phyloP scores from a whole-genome alignment of 2,329 filamentous ascomycete genomes.

The Fusarium heterosporum region DNA sequence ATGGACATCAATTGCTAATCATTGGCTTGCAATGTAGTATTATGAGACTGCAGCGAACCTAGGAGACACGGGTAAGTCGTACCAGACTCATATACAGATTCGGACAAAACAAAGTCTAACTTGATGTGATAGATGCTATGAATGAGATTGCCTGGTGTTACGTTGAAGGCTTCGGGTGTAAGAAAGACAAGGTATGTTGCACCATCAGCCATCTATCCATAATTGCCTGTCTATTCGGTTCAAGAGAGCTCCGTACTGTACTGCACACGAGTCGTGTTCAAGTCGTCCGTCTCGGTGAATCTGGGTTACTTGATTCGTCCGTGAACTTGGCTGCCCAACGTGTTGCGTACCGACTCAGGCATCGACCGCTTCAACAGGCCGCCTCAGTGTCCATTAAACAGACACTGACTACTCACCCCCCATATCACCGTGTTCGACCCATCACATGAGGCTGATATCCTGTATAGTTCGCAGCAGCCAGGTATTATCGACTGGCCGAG shows the following conservation, averaged over 20 bases:
- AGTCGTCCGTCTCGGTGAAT: constrained; percentile 27
- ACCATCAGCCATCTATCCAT: constrained; percentile 19
- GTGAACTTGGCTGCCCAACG: constrained; percentile 29
- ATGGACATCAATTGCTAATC: constrained; percentile 17
- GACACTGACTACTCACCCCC: constrained; percentile 11
- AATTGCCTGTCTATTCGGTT: constrained; percentile 9
- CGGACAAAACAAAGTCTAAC: constrained; percentile 19
- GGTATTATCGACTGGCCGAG: constrained; percentile 93
- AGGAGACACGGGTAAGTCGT: constrained; percentile 78
- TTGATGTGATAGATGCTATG: constrained; percentile 79
- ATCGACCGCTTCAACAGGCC: constrained; percentile 13
- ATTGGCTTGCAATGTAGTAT: constrained; percentile 67
- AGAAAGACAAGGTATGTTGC: constrained; percentile 93
- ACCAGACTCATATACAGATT: not conserved
- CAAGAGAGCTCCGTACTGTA: constrained; percentile 3
- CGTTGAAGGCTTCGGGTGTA: constrained; percentile 94
- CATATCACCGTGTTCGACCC: constrained; percentile 20
- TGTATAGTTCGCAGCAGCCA: constrained; percentile 79
- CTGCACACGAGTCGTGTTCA: constrained; percentile 19
- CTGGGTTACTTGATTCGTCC: constrained; percentile 30
- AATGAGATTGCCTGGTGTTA: constrained; percentile 98
- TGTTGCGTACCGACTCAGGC: constrained; percentile 21
- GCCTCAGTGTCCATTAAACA: constrained; percentile 4
- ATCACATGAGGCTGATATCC: constrained; percentile 63
- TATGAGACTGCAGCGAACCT: constrained; percentile 98